A percentile compares a stretch with the other conserved stretches of the same genome.
phyloP scores from a whole-genome alignment of 1,139 yeast genomes.

The Yamadazyma diospyri region DNA sequence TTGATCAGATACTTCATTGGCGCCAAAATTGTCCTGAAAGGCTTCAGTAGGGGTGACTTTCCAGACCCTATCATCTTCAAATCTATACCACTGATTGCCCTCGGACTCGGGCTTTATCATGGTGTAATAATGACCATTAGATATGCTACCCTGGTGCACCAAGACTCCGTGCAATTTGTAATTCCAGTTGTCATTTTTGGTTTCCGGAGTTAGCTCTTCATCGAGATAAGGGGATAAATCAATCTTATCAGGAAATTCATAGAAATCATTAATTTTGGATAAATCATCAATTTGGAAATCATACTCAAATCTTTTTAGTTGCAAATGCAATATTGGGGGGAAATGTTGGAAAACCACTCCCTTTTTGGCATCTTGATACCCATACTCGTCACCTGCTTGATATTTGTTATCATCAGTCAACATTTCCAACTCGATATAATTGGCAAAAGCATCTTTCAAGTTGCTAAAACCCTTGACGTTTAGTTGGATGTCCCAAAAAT shows the following conservation, averaged over 20 bases:
- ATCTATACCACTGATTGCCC: conserved; percentile 77
- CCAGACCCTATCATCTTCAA: conserved; percentile 95
- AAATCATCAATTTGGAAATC: conserved; percentile 87
- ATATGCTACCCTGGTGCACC: conserved; percentile 93
- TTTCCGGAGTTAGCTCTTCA: conserved; percentile 44
- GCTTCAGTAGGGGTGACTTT: conserved; percentile 81
- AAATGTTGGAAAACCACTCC: conserved; percentile 90
- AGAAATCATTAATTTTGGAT: conserved; percentile 88
- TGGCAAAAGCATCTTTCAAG: conserved; percentile 72
- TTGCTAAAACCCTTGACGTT: conserved; percentile 83
- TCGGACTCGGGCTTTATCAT: conserved; percentile 73
- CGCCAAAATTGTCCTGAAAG: conserved; percentile 90
- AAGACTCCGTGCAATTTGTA: conserved; percentile 89
- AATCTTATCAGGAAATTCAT: conserved; percentile 82
- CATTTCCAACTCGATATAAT: conserved; percentile 85
- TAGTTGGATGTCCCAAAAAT: conserved; percentile 96
- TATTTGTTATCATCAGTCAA: conserved; percentile 94
- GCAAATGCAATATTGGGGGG: conserved; percentile 92
- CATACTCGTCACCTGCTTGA: conserved; percentile 80
- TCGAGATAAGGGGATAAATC: conserved; percentile 81
- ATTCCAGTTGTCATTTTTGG: conserved; percentile 58
- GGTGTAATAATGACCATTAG: conserved; percentile 95
- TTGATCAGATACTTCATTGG: conserved; percentile 51
- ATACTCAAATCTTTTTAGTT: conserved; percentile 89
- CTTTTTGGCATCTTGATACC: conserved; percentile 93